Percentiles rank a stretch among this genome's conserved stretches.
Evolutionary conservation across 2,329 filamentous ascomycete species (phyloP).

Genomic region (Huntiella bhutanensis): DNA sequence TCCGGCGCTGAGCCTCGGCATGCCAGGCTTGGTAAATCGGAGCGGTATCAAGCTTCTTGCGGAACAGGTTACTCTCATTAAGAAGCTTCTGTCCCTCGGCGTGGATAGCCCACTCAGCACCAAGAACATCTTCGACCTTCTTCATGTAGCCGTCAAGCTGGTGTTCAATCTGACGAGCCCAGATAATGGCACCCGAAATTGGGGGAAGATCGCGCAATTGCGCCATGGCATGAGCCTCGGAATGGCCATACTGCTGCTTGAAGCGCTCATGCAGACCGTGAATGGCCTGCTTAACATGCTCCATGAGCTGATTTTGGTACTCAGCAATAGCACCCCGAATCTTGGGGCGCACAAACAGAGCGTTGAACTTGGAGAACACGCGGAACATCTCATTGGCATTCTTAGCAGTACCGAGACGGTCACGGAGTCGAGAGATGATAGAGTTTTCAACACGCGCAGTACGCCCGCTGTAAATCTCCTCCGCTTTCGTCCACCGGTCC

Average conservation of each 20-base stretch:
- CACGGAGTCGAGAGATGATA: conserved; percentile 83
- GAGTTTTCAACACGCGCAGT: conserved; percentile 96
- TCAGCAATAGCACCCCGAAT: conserved; percentile 95
- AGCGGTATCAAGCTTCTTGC: conserved; percentile 84
- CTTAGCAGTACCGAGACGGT: conserved; percentile 85
- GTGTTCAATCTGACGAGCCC: conserved; percentile 90
- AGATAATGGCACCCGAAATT: conserved; percentile 92
- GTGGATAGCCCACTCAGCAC: conserved; percentile 84
- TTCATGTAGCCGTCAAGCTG: conserved; percentile 95
- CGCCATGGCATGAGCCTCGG: conserved; percentile 94
- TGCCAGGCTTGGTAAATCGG: conserved; percentile 95
- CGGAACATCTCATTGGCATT: conserved; percentile 99
- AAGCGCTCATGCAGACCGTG: conserved; percentile 85
- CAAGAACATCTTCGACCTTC: conserved; percentile 95
- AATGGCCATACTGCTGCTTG: conserved; percentile 97
- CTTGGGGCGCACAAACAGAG: conserved; percentile 94
- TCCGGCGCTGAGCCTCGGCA: conserved; percentile 68
- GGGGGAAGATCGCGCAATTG: conserved; percentile 89
- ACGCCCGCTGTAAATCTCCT: conserved; percentile 91
- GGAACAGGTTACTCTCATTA: conserved; percentile 79
- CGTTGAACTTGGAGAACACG: conserved; percentile 99
- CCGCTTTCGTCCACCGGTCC: conserved; percentile 77
- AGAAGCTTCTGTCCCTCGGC: conserved; percentile 88
- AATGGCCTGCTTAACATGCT: conserved; percentile 95
- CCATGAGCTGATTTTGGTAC: conserved; percentile 94